These are phyloP conservation scores for Lineolata rhizophorae DNA, from an alignment of 495 filamentous ascomycete genomes.

Conservation along the genomic window DNA sequence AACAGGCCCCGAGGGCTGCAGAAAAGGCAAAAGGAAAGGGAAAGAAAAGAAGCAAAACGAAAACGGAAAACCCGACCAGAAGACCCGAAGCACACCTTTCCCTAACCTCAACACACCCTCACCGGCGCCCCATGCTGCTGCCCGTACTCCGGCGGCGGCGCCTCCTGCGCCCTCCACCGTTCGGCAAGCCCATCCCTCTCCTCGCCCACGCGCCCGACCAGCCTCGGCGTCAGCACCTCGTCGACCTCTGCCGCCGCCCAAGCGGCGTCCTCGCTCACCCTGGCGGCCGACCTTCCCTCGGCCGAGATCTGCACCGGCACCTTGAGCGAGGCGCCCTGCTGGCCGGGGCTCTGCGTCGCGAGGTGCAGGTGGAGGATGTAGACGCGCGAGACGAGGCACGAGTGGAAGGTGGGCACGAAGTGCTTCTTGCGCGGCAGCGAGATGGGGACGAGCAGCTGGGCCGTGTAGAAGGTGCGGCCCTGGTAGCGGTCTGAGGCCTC, in stretches of 20 bases:
- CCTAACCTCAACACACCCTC: too few species aligned
- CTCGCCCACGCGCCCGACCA: not conserved
- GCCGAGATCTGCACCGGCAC: conserved; percentile 56
- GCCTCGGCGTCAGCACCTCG: not conserved
- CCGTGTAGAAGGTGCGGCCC: conserved; percentile 33
- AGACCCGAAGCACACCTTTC: too few species aligned
- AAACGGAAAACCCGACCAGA: too few species aligned
- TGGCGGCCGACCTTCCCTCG: conserved; percentile 4
- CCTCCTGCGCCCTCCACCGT: too few species aligned
- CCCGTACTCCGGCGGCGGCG: too few species aligned
- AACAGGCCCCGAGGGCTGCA: too few species aligned
- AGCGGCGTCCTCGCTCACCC: not conserved
- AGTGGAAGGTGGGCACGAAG: conserved; percentile 76
- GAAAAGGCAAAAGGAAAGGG: too few species aligned
- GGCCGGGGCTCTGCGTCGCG: conserved; percentile 31
- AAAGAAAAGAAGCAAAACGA: too few species aligned
- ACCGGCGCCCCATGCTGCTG: too few species aligned
- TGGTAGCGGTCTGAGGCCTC: conserved; percentile 22
- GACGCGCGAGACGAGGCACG: conserved; percentile 58
- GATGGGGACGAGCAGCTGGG: conserved; percentile 51
- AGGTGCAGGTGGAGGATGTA: conserved; percentile 56
- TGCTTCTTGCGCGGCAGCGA: conserved; percentile 44
- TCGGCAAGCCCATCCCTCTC: too few species aligned
- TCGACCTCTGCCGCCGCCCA: not conserved
- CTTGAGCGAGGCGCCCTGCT: conserved; percentile 32